Evolutionary conservation across 495 filamentous ascomycete genomes (phyloP).

Genomic region (Letharia columbiana): DNA sequence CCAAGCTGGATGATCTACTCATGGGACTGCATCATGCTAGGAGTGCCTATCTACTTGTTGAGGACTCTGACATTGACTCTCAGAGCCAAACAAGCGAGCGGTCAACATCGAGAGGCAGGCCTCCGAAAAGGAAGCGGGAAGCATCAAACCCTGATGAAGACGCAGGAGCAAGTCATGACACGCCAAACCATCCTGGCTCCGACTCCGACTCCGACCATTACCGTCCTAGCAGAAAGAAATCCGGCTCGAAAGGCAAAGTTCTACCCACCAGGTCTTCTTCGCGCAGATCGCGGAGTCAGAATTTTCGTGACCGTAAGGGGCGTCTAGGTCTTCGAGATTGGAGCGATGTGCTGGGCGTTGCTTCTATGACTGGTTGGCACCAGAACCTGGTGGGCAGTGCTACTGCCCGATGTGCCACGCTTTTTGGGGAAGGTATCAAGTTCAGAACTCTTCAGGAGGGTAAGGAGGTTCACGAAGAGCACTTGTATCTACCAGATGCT

Average conservation of each 20-base stretch:
- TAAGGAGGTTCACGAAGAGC: background rate
- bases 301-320: conserved; percentile 17
- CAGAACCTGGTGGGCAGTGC: conserved; percentile 53
- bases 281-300: background rate
- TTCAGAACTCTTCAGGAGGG: conserved; percentile 50
- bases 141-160: conserved; percentile 18
- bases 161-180: conserved; percentile 1
- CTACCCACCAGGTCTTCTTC: background rate
- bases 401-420: conserved; percentile 55
- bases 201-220: conserved; percentile 1
- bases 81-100: conserved; percentile 23
- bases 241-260: background rate
- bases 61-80: conserved; percentile 25
- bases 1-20: conserved; percentile 57
- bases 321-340: conserved; percentile 56
- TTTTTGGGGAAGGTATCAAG: conserved; percentile 59
- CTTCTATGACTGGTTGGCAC: conserved; percentile 59
- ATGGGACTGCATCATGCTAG: conserved; percentile 56
- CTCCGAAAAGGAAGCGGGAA: conserved; percentile 15
- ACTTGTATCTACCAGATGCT: background rate
- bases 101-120: conserved; percentile 18
- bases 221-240: background rate
- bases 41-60: conserved; percentile 33
- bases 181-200: background rate
- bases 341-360: conserved; percentile 69